phyloP scores from a whole-genome alignment of 2,329 filamentous ascomycete species.

The Aspergillus quadrilineatus region DNA sequence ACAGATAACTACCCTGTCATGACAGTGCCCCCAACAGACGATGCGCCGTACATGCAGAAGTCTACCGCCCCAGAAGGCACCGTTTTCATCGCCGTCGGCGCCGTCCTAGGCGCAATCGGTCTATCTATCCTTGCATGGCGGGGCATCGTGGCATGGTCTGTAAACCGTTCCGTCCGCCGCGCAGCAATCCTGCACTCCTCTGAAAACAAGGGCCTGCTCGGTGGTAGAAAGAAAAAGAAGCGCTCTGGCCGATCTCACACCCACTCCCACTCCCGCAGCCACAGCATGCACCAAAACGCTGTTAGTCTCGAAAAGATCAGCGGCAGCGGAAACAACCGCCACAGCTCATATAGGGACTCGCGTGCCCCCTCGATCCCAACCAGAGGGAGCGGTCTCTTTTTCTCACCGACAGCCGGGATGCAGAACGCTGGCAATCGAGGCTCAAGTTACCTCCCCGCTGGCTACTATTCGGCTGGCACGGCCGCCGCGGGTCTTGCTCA shows the following conservation, averaged over 20 bases:
- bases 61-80: constrained; percentile 86
- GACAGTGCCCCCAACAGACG: constrained; percentile 75
- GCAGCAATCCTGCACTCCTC: constrained; percentile 75
- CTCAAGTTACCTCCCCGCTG: constrained; percentile 80
- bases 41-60: constrained; percentile 89
- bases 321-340: neutral
- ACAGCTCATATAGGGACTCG: constrained; percentile 11
- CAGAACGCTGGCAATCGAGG: constrained; percentile 61
- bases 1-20: constrained; percentile 61
- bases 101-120: constrained; percentile 79
- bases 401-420: constrained; percentile 77
- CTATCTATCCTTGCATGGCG: constrained; percentile 86
- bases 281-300: constrained; percentile 30
- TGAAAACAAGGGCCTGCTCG: constrained; percentile 69
- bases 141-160: constrained; percentile 79
- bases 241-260: constrained; percentile 26
- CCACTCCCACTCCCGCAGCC: constrained; percentile 31
- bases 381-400: constrained; percentile 79
- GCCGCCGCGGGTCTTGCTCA: constrained; percentile 49
- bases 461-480: constrained; percentile 78
- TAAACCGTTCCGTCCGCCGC: constrained; percentile 86
- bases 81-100: constrained; percentile 92
- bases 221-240: constrained; percentile 32
- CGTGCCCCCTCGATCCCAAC: constrained; percentile 38
- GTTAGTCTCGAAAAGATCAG: constrained; percentile 10